Evolutionary conservation across 495 filamentous ascomycete species (phyloP).

Genomic region (Clavariopsis aquatica): DNA sequence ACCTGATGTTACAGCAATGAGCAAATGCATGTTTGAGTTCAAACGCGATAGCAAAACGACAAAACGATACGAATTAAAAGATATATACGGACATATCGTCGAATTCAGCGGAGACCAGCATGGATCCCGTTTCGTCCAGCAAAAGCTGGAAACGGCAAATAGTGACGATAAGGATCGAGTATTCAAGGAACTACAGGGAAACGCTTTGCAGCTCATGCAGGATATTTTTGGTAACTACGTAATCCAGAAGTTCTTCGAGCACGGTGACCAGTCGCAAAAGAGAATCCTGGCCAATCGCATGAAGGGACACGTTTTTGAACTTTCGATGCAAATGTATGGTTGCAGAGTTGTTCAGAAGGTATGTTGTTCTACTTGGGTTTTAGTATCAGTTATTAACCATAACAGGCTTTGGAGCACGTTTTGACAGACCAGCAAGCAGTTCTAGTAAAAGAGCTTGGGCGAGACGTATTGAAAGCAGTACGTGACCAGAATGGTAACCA

Average conservation of each 20-base stretch:
- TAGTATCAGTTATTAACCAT: constrained; percentile 29
- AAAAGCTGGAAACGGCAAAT: constrained; percentile 91
- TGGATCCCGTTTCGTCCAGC: constrained; percentile 93
- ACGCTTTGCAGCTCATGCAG: constrained; percentile 86
- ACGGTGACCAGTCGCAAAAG: constrained; percentile 93
- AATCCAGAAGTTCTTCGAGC: constrained; percentile 96
- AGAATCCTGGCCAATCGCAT: constrained; percentile 80
- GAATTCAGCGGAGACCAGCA: constrained; percentile 97
- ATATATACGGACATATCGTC: constrained; percentile 85
- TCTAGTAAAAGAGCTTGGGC: constrained; percentile 79
- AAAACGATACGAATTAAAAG: constrained; percentile 84
- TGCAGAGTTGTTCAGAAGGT: constrained; percentile 97
- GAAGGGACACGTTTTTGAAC: constrained; percentile 74
- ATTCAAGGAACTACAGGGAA: constrained; percentile 80
- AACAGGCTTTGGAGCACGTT: constrained; percentile 85
- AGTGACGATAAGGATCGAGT: constrained; percentile 96
- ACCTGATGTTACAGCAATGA: constrained; percentile 64
- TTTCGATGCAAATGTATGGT: constrained; percentile 91
- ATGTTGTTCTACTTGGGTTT: background rate
- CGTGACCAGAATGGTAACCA: constrained; percentile 95
- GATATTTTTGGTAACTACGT: constrained; percentile 99
- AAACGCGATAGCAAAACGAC: constrained; percentile 70
- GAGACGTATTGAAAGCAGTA: constrained; percentile 76
- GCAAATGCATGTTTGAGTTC: constrained; percentile 77
- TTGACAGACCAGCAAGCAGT: constrained; percentile 85